Evolutionary conservation across 768 basidiomycete species (phyloP).

Genomic region (Pisolithus sp.): DNA sequence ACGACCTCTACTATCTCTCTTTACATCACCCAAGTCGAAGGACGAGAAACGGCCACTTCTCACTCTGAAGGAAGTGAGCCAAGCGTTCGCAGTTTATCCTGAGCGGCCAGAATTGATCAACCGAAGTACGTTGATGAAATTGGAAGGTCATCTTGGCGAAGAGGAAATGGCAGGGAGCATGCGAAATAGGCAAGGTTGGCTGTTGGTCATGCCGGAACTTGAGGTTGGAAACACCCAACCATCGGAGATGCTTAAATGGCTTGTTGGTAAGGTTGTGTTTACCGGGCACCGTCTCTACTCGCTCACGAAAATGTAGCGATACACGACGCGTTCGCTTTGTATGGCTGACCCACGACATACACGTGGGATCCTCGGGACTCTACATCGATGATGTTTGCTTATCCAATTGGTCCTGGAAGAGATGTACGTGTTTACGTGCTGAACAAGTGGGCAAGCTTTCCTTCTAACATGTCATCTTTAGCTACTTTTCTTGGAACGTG

Average conservation of each 20-base stretch:
- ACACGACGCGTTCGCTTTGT: conserved; percentile 82
- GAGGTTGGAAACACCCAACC: conserved; percentile 57
- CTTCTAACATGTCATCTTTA: conserved; percentile 27
- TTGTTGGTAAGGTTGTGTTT: conserved; percentile 57
- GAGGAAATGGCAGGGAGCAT: conserved; percentile 66
- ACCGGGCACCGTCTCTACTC: not conserved
- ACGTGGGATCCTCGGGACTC: conserved; percentile 87
- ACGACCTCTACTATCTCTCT: conserved; percentile 51
- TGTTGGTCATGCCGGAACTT: conserved; percentile 86
- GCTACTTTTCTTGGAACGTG: conserved; percentile 85
- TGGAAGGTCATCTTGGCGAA: conserved; percentile 79
- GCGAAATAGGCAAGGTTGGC: conserved; percentile 73
- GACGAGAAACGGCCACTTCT: conserved; percentile 69
- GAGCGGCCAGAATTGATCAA: conserved; percentile 91
- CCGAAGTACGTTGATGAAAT: conserved; percentile 83
- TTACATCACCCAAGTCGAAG: conserved; percentile 56
- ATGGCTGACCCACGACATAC: conserved; percentile 82
- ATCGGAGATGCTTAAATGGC: conserved; percentile 86
- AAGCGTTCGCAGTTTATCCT: conserved; percentile 93
- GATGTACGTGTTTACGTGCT: conserved; percentile 50
- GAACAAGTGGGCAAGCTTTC: not conserved
- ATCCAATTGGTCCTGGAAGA: conserved; percentile 78
- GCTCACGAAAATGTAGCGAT: conserved; percentile 42
- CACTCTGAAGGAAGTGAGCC: conserved; percentile 62
- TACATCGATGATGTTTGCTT: conserved; percentile 85